Evolutionary conservation across 2,329 filamentous ascomycete genomes (phyloP), one percentile per base, ranked within the genome.

Genomic region (Penicillium sp.): DNA sequence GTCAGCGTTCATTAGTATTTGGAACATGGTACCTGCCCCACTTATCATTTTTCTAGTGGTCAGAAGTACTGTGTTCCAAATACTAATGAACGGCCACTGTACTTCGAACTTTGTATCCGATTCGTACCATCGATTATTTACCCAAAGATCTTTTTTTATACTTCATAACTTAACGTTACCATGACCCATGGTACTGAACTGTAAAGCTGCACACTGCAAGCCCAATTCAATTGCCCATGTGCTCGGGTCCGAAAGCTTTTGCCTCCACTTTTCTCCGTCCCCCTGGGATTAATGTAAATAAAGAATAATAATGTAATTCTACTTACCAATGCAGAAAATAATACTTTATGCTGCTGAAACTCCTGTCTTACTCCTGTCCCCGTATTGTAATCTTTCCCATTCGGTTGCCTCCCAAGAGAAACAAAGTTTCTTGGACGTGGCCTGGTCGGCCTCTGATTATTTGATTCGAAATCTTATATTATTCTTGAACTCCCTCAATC

Each of bases 181-280:
- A 22, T 4, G 40, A 12, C 12, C 40, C 40, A 44, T 3, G 40
- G 19, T 44, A 44, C 40, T 4, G 40, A 44, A 33, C 30, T 33
- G 30, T 33, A 33, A 33, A 30, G 28, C 30, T 33, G 30, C 30
- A 33, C 30, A 10, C 9, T 33, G 30, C 30, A 33, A 33, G 30
- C 30, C 30, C 30, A 33, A 12, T 33, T 33, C 30, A 33, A 12
- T 33, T 33, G 30, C n/a, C 47, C 30, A 51, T 35, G 49, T 51
- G 28, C 28, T 51, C 30, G 49, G 49, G 49, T 51, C 49, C 30
- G 10, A 50, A 50, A 35, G 28, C 47, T 50, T 50, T 50, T 33
- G 47, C 28, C 47, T 35, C 47, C 47, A 35, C 28, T 28, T 28
- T 37, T 2, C 44, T 33, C 47, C 26, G 28, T 35, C 26, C 47